phyloP scores from a whole-genome alignment of 495 filamentous ascomycete genomes.

The Neurospora sp. region DNA sequence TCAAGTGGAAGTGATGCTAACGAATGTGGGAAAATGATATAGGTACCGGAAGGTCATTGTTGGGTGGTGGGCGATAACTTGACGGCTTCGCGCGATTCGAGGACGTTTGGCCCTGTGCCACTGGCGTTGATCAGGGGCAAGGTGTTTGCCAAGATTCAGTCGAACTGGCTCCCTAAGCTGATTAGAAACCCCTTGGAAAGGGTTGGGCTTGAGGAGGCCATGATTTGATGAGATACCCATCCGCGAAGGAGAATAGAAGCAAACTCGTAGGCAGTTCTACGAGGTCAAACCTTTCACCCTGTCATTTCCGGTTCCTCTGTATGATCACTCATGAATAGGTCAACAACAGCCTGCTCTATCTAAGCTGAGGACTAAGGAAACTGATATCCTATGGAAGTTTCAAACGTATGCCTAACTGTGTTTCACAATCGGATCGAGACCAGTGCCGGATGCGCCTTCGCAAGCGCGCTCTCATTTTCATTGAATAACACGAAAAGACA shows the following conservation, averaged over 20 bases:
- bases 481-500: not conserved
- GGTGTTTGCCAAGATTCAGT: slow-evolving; percentile 57
- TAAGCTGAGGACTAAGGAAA: not conserved
- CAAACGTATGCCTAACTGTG: not conserved
- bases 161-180: slow-evolving; percentile 27
- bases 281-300: not conserved
- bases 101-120: slow-evolving; percentile 75
- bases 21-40: not conserved
- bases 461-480: not conserved
- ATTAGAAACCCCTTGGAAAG: slow-evolving; percentile 19
- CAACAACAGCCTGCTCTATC: not conserved
- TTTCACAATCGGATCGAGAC: not conserved
- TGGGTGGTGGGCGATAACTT: slow-evolving; percentile 85
- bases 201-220: not conserved
- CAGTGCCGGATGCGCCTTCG: not conserved
- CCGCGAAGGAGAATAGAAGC: not conserved
- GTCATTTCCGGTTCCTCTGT: not conserved
- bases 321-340: not conserved
- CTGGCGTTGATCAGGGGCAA: slow-evolving; percentile 78
- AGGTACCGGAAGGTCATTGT: slow-evolving; percentile 86
- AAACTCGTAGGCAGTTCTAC: not conserved
- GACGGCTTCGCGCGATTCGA: slow-evolving; percentile 71
- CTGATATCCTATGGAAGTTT: not conserved
- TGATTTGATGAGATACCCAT: not conserved
- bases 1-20: not conserved